phyloP scores from a whole-genome alignment of 179 eudicot genomes.

The Silene coronaria region DNA sequence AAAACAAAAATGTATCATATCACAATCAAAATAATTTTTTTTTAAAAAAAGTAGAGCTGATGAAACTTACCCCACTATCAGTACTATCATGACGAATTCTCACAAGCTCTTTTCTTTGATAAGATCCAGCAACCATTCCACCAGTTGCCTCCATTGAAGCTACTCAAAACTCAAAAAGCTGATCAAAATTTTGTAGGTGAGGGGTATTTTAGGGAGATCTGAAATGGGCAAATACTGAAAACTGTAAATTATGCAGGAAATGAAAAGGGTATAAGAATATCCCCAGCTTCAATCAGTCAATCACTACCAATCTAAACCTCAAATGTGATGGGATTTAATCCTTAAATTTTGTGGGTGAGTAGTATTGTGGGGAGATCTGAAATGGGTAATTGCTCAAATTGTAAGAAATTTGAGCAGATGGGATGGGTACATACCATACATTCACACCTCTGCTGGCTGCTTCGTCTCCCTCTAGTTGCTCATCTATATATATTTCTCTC shows the following conservation, averaged over 20 bases:
- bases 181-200: slow-evolving; percentile 8
- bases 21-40: slow-evolving; percentile 7
- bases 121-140: slow-evolving; percentile 97
- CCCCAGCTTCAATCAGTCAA: slow-evolving; percentile 8
- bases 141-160: slow-evolving; percentile 64
- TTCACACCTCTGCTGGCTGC: slow-evolving; percentile 13
- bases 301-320: background rate
- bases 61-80: slow-evolving; percentile 61
- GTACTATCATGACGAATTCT: slow-evolving; percentile 87
- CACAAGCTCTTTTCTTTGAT: slow-evolving; percentile 78
- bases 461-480: slow-evolving; percentile 23
- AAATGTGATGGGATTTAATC: background rate
- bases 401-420: slow-evolving; percentile 19
- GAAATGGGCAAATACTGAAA: slow-evolving; percentile 20
- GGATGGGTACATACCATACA: slow-evolving; percentile 21
- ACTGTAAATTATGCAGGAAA: background rate
- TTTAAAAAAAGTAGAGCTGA: slow-evolving; percentile 9
- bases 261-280: slow-evolving; percentile 13
- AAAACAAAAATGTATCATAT: background rate
- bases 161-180: background rate
- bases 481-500: slow-evolving; percentile 13
- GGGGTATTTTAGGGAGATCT: slow-evolving; percentile 17
- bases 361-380: slow-evolving; percentile 22
- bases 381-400: slow-evolving; percentile 28
- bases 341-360: slow-evolving; percentile 14